A percentile compares a stretch with the other conserved stretches of the same genome.
Conservation (phyloP, 345 rosid species). For the Aquilaria yunnanensis region DNA sequence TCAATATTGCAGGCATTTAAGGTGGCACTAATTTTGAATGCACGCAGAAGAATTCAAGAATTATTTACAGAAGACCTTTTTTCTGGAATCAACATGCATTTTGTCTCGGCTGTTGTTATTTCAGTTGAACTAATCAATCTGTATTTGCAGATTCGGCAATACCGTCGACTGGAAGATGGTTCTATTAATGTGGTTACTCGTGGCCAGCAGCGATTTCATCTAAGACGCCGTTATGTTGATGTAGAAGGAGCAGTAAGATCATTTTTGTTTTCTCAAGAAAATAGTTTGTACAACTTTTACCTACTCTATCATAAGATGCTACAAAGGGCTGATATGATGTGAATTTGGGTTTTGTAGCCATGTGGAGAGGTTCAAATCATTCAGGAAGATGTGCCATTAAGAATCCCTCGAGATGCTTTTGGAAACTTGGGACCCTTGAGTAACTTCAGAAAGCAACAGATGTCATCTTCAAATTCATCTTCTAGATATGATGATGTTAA, state of each 20-base stretch:
- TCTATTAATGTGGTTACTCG: constrained; percentile 85
- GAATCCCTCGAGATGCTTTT: constrained; percentile 71
- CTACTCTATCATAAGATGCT: neutral
- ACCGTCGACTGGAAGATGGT: constrained; percentile 76
- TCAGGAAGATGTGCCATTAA: constrained; percentile 75
- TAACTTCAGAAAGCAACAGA: constrained; percentile 23
- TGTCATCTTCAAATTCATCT: constrained; percentile 30
- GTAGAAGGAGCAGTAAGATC: constrained; percentile 81
- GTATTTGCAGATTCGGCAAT: constrained; percentile 70
- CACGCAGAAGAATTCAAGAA: too few relatives aligned
- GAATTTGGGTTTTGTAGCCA: constrained; percentile 33
- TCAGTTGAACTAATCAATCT: neutral
- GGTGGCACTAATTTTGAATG: too few relatives aligned
- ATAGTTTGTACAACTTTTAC: neutral
- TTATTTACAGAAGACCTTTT: too few relatives aligned
- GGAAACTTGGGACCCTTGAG: constrained; percentile 48
- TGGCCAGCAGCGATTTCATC: constrained; percentile 80
- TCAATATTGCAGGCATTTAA: too few relatives aligned
- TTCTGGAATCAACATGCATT: too few relatives aligned
- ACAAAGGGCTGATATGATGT: constrained; percentile 14
- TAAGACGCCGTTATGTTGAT: constrained; percentile 76
- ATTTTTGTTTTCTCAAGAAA: neutral
- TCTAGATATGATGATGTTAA: constrained; percentile 27
- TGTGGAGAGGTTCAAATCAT: constrained; percentile 85
- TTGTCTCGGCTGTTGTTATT: neutral